Base-by-base conservation (phyloP, 208 protist species). In the Angomonas ambiguus region DNA sequence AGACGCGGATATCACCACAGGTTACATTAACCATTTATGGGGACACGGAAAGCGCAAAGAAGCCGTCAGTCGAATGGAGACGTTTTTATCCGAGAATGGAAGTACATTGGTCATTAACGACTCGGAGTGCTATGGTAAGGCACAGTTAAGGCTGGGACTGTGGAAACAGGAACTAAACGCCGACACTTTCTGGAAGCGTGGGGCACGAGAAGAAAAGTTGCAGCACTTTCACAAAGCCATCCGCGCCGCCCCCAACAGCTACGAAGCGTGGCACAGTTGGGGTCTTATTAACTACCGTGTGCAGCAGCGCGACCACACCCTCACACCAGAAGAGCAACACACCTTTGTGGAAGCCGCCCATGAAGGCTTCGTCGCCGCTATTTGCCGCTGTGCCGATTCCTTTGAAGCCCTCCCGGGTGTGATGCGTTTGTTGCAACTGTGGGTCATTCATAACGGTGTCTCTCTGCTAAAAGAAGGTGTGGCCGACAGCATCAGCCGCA, bases 361-460 rank as follows among this genome's bases (percentile, higher is more conserved):
- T 35, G 79, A 93, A 51, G 97, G 96, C 22, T 99, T 99, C 78
- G 98, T 99, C 66, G 91, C 85, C 5, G 97, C 97, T 28, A 99
- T 99, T 66, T 87, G 81, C 62, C 82, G 90, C 34, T 91, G 80
- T 71, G 71, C 64, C 53, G 76, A 83, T 62, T 82, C 91, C 63
- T 70, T 80, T 35, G 86, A 87, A 62, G 91, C 87, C 2, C 76
- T 91, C 32, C 98, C 99, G 70, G 98, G 99, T 72, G 89, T 98
- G 28, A 94, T 99, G 74, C 93, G 99, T 38, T 77, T 99, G 48
- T 83, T 99, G 55, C 98, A 97, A 56, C 79, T 99, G 10, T 99
- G 97, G 98, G 99, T 99, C 65, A 94, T 99, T 48, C 82, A 98
- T 68, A 89, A 91, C 69, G 87, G 88, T 28, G 79, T 93, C 31